A percentile compares a stretch with the other conserved stretches of the same genome.
Evolutionary conservation across 2,329 filamentous ascomycete species (phyloP).

Genomic region (Lasiodiplodia citricola): DNA sequence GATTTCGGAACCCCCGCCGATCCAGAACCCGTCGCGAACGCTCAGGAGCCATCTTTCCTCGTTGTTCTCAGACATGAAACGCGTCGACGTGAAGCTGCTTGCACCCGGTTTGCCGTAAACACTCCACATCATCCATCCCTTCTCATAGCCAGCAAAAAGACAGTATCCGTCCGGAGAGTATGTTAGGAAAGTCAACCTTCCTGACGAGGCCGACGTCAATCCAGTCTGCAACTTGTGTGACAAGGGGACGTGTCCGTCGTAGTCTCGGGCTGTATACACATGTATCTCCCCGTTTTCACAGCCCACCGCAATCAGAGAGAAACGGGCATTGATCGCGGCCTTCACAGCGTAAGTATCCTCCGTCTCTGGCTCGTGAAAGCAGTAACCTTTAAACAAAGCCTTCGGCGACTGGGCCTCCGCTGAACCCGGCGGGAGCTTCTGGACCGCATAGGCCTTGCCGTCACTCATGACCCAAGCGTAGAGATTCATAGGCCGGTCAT

Average conservation of each 20-base stretch:
- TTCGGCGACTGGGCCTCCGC: conserved; percentile 57
- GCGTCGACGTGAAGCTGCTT: conserved; percentile 78
- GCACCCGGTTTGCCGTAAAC: conserved; percentile 92
- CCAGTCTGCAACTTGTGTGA: conserved; percentile 79
- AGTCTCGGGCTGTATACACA: conserved; percentile 93
- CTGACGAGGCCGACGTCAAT: conserved; percentile 70
- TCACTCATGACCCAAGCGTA: conserved; percentile 90
- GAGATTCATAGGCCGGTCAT: conserved; percentile 95
- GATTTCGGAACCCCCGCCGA: conserved; percentile 85
- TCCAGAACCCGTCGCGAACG: conserved; percentile 79
- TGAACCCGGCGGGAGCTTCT: conserved; percentile 59
- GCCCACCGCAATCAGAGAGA: conserved; percentile 89
- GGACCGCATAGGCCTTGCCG: conserved; percentile 88
- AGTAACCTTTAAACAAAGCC: conserved; percentile 85
- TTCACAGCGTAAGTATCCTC: conserved; percentile 68
- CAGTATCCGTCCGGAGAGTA: conserved; percentile 98
- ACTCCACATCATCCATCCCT: conserved; percentile 96
- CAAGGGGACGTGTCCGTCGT: conserved; percentile 86
- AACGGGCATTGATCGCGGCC: conserved; percentile 89
- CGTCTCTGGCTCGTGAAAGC: conserved; percentile 77
- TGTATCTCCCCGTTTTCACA: conserved; percentile 79
- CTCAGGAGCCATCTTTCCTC: conserved; percentile 85
- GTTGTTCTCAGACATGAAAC: conserved; percentile 67
- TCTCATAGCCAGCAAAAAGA: conserved; percentile 89
- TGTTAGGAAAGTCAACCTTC: conserved; percentile 72